Base-by-base conservation (phyloP, 768 basidiomycete genomes). In the Leucocoprinus birnbaumii region DNA sequence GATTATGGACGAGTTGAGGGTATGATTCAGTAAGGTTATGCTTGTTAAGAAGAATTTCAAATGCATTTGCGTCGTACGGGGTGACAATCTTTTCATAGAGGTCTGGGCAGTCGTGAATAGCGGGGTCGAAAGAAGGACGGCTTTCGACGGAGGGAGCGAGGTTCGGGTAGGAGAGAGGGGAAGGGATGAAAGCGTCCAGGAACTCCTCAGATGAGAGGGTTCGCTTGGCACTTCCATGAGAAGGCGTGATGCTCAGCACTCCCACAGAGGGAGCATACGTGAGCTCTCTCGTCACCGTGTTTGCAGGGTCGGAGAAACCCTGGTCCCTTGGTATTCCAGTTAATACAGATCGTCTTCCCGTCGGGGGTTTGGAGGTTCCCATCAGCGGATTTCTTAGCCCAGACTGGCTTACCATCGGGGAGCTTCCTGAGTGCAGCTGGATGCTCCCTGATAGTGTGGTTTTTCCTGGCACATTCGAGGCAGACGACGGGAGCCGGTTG, bases 61-160 rank as follows among this genome's bases (percentile, higher is more conserved):
- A 73, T 4, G 66, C 65, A n/a, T 60, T 24, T 0, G 65, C 27
- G 52, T 65, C 51, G 45, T 75, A 75, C 14, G 72, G 74, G 21
- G 62, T 63, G 4, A 65, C 35, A 6, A 73, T 60, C 5, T 58
- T 57, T 3, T 59, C 34, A 21, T 65, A 71, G 13, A 72, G 55
- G 9, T 60, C 26, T 24, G 61, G 18, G 54, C 50, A 58, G 11
- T 43, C 3, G 26, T 35, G 53, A 4, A 51, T 7, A 3, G 31
- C 40, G 18, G 46, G 50, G 24, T 47, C 10, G 26, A 63, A 56
- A 19, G 40, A 34, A 10, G 59, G 61, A 5, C 65, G 59, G 18
- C 24, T 51, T n/a, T 57, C 38, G 34, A 67, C 57, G 10, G 41
- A 57, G 3, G 31, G 10, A 0, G 54, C 52, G 19, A 69, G 63